A percentile compares a stretch with the other conserved stretches of the same genome.
Conservation (phyloP, 352 stramenopile genomes). For the Globisporangium middletonii region DNA sequence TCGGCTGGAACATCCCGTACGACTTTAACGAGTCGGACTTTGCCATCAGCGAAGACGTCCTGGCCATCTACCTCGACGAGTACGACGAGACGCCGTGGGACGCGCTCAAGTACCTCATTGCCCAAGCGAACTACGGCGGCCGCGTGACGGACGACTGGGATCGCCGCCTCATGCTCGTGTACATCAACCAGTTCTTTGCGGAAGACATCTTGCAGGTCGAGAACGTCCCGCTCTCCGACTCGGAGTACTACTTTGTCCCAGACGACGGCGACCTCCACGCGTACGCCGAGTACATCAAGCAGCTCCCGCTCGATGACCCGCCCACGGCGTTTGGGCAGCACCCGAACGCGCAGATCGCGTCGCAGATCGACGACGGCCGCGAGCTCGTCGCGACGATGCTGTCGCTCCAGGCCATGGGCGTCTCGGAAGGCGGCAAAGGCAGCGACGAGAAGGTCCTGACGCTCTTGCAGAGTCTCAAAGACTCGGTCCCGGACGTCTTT, state of each 20-base stretch:
- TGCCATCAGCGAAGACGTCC: conserved; percentile 93
- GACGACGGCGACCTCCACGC: conserved; percentile 84
- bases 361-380: conserved; percentile 90
- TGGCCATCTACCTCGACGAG: conserved; percentile 93
- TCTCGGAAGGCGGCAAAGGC: conserved; percentile 73
- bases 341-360: conserved; percentile 93
- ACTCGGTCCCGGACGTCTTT: conserved; percentile 89
- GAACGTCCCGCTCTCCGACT: conserved; percentile 85
- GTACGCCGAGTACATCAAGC: conserved; percentile 90
- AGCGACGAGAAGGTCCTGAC: conserved; percentile 89
- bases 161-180: conserved; percentile 92
- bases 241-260: conserved; percentile 92
- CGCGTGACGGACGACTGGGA: conserved; percentile 96
- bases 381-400: conserved; percentile 89
- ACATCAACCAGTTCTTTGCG: conserved; percentile 94
- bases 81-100: conserved; percentile 92
- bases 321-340: conserved; percentile 94
- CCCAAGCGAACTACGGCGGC: conserved; percentile 95
- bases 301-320: conserved; percentile 87
- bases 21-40: conserved; percentile 98
- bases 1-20: conserved; percentile 97
- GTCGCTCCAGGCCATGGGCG: conserved; percentile 82
- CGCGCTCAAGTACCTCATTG: conserved; percentile 94
- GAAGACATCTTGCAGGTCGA: conserved; percentile 83
- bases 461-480: conserved; percentile 73